Base-by-base conservation (phyloP, 257 asterid species). In the Datura wrightii region DNA sequence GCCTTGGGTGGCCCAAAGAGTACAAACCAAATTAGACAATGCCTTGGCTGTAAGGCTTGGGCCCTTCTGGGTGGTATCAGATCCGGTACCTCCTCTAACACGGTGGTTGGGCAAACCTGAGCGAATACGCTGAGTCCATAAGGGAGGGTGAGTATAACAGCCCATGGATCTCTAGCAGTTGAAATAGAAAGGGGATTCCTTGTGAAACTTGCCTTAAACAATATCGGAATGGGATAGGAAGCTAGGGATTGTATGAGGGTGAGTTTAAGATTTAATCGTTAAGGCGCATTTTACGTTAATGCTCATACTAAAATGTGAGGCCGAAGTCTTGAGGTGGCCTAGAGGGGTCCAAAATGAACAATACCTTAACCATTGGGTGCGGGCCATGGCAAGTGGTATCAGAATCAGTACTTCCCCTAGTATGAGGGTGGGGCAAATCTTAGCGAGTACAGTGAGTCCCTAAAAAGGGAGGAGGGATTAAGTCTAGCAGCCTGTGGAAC, bases 1-100 rank as follows among this genome's bases (percentile, higher is more conserved):
- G 50, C 74, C 74, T 66, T 66, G 24, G 74, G 48, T 66, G 18
- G 8, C 74, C 24, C 74, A 66, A 66, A 66, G 48, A 36, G 74
- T 66, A 37, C 74, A 36, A 3, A 36, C 74, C 50, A 66, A 66
- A 36, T 37, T 66, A 66, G 74, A 14, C 19, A 66, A 66, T 66
- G 34, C 19, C 46, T 34, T 66, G 74, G 74, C 48, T 31, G 13
- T 37, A 11, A 34, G 72, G 48, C 19, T 19, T 34, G 46, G 46
- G 72, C 74, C 8, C 3, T 50, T 14, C 10, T 50, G 10, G 55
- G 55, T 3, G 55, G 55, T 36, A 65, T 66, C 4, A 66, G 48
- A 66, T 48, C 16, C 13, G 11, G 48, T 66, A 14, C 48, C 24
- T 36, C 74, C 74, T 48, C 46, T 66, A 14, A 37, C 24, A 66